Percentiles rank a stretch among this genome's conserved stretches.
Evolutionary conservation across 345 rosid genomes (phyloP).

Genomic region (Boechera retrofracta): DNA sequence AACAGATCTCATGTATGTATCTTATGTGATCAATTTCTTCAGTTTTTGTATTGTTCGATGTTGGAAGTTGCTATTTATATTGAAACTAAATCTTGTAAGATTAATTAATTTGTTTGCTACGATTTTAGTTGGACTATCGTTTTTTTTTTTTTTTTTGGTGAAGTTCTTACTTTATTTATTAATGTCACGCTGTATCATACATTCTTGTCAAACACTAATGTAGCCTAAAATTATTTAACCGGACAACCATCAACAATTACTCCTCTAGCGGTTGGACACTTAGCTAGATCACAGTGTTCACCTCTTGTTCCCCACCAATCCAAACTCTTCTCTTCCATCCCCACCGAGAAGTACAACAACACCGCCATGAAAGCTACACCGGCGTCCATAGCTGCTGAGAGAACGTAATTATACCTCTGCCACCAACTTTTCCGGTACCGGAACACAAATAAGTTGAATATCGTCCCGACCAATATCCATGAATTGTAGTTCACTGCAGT

Average conservation of each 20-base stretch:
- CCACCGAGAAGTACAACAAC: conserved; percentile 66
- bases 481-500: conserved; percentile 76
- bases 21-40: too few relatives aligned
- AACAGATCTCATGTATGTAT: neutral
- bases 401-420: conserved; percentile 87
- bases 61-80: too few relatives aligned
- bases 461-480: conserved; percentile 78
- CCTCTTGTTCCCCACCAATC: conserved; percentile 85
- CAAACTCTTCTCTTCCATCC: conserved; percentile 59
- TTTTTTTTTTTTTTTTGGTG: neutral
- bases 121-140: neutral
- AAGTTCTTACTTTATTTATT: neutral
- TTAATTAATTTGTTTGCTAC: neutral
- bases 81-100: too few relatives aligned
- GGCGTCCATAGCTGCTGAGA: conserved; percentile 85
- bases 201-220: conserved; percentile 4
- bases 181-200: neutral
- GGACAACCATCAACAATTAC: conserved; percentile 66
- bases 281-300: conserved; percentile 77
- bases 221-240: conserved; percentile 42
- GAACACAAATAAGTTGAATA: conserved; percentile 82
- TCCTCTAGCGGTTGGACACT: conserved; percentile 82
- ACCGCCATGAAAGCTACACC: conserved; percentile 93
- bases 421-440: conserved; percentile 79
- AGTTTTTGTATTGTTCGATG: too few relatives aligned